phyloP scores from a whole-genome alignment of 108 stramenopile species.

The Cyclotella baltica region DNA sequence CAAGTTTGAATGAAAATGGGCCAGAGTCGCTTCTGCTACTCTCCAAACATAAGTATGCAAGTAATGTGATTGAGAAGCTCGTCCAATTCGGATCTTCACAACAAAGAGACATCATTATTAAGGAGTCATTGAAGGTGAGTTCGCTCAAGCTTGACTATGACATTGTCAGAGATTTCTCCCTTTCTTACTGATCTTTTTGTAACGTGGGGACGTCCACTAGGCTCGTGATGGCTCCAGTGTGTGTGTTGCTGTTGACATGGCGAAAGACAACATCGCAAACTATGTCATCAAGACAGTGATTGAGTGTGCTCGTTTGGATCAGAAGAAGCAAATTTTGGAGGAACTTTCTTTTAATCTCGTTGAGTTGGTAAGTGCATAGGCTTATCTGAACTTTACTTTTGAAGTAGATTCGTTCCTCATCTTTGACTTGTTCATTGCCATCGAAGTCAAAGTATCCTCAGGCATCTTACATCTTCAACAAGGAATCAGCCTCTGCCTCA shows the following conservation, averaged over 20 bases:
- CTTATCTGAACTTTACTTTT: background rate
- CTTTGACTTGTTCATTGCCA: background rate
- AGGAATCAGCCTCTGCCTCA: background rate
- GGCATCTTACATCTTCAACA: conserved; percentile 6
- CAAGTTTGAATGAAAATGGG: background rate
- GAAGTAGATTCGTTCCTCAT: background rate
- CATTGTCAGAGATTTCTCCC: background rate
- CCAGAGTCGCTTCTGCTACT: conserved; percentile 61
- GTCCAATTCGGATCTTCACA: conserved; percentile 83
- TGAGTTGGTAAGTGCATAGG: conserved; percentile 33
- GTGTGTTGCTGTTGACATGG: conserved; percentile 88
- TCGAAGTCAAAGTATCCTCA: background rate
- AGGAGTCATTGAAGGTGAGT: conserved; percentile 74
- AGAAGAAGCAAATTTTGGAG: conserved; percentile 25
- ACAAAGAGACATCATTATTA: conserved; percentile 72
- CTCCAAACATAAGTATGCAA: conserved; percentile 95
- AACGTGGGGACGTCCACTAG: background rate
- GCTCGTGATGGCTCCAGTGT: conserved; percentile 39
- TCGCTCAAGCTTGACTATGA: too few relatives aligned
- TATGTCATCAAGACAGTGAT: conserved; percentile 82
- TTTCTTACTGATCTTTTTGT: conserved; percentile 40
- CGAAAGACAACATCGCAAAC: conserved; percentile 94
- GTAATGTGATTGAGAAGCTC: conserved; percentile 96
- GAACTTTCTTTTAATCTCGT: conserved; percentile 17
- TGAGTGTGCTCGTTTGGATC: conserved; percentile 25